Conservation (phyloP, 768 basidiomycete genomes). For the Calocera cornea region DNA sequence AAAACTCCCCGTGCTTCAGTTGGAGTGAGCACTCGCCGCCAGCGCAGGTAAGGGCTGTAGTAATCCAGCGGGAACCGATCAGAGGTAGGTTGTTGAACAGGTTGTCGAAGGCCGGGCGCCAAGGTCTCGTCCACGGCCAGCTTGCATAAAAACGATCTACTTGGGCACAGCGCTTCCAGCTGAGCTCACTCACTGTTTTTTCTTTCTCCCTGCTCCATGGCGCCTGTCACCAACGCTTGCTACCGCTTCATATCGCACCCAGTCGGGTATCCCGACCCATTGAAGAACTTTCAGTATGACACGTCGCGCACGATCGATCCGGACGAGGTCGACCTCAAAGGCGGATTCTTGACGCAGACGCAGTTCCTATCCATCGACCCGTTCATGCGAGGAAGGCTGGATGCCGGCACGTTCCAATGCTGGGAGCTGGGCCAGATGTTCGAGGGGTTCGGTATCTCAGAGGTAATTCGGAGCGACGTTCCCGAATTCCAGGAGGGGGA, state of each 20-base stretch:
- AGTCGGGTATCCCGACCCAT: background rate
- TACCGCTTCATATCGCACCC: conserved; percentile 22
- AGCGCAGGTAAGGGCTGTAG: too few relatives aligned
- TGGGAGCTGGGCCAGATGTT: background rate
- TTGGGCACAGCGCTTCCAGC: too few relatives aligned
- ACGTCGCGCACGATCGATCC: conserved; percentile 1
- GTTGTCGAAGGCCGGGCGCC: too few relatives aligned
- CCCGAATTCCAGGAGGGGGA: conserved; percentile 15
- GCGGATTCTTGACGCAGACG: conserved; percentile 6
- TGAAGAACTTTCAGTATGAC: background rate
- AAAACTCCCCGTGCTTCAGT: too few relatives aligned
- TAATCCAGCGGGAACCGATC: too few relatives aligned
- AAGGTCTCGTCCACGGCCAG: too few relatives aligned
- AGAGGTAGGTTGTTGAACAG: too few relatives aligned
- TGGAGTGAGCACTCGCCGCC: too few relatives aligned
- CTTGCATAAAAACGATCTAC: too few relatives aligned
- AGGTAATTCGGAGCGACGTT: conserved; percentile 18
- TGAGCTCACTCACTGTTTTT: too few relatives aligned
- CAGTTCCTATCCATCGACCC: conserved; percentile 1
- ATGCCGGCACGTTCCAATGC: background rate
- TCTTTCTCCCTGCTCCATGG: background rate
- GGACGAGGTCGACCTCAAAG: background rate
- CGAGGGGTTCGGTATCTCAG: conserved; percentile 14
- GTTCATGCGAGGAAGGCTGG: conserved; percentile 4
- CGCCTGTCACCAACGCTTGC: conserved; percentile 17